Conservation (phyloP, 495 filamentous ascomycete species). For the Penicillium goetzii region DNA sequence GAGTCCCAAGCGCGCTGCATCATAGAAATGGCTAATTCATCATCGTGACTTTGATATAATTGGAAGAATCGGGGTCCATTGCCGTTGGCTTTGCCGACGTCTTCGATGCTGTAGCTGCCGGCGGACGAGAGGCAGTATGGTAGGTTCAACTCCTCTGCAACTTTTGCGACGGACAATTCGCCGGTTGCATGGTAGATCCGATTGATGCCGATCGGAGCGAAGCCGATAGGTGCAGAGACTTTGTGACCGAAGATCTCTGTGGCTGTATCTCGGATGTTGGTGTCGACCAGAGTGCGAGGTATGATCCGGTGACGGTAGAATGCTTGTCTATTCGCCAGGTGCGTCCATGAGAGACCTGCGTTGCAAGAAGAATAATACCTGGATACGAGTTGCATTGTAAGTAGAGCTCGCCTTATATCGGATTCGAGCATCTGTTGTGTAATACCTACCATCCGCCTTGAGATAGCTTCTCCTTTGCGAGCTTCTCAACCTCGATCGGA, state of each 20-base stretch:
- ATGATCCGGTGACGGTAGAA: conserved; percentile 72
- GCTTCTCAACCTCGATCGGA: conserved; percentile 17
- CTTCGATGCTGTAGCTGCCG: conserved; percentile 60
- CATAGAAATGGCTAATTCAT: conserved; percentile 59
- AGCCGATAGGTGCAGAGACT: conserved; percentile 62
- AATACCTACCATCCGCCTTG: conserved; percentile 27
- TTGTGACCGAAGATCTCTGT: conserved; percentile 65
- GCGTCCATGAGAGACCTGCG: conserved; percentile 66
- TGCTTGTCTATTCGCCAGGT: conserved; percentile 67
- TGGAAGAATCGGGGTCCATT: conserved; percentile 60
- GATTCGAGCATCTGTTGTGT: not conserved
- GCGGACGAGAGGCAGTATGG: conserved; percentile 63
- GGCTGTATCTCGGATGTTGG: conserved; percentile 58
- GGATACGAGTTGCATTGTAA: not conserved
- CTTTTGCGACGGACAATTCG: conserved; percentile 61
- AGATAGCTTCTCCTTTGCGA: conserved; percentile 19
- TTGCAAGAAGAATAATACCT: conserved; percentile 68
- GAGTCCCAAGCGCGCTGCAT: conserved; percentile 55
- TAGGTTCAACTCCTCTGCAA: conserved; percentile 59
- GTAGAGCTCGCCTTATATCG: not conserved
- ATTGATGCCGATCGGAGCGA: conserved; percentile 70
- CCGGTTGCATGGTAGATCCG: conserved; percentile 63
- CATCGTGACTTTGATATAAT: conserved; percentile 68
- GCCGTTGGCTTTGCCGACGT: conserved; percentile 61
- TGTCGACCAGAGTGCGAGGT: conserved; percentile 65